Evolutionary conservation across 1,284 basidiomycete species (phyloP), one percentile per base, ranked within the genome.

Genomic region (Cryptococcus sp.): DNA sequence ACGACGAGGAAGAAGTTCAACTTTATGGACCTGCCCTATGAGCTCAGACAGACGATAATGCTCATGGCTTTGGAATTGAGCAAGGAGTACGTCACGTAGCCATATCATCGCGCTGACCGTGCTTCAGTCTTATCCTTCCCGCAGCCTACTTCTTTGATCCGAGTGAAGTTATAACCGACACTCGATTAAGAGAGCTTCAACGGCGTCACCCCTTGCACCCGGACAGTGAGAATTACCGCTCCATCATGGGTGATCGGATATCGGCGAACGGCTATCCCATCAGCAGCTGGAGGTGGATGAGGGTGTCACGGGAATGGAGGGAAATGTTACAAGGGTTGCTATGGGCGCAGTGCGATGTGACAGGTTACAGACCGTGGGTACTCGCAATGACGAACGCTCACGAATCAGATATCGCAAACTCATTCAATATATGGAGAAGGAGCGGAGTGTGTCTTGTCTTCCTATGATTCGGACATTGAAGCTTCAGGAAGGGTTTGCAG

Each of bases 201-300:
- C 29, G 46, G 7, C 54, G 61, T 29, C 53, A 64, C 34, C 66
- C 69, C 1, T 58, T 70, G 17, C 51, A 68, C 52, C 66, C 65
- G 2, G 38, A 55, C 0, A 65, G 56, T 25, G 62, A 67, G 20
- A 52, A 67, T 53, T 73, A 71, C 48, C 57, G 61, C 3, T 66
- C 63, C 6, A 64, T 69, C 55, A 60, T 63, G 5, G 67, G 69
- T 15, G 70, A 73, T 50, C 23, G 54, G 16, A 40, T 57, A 7
- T 61, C 57, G 6, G 65, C 69, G 13, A 73, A 73, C 38, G 69
- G 67, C 4, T 71, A 67, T 45, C 70, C 70, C 15, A 53, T 69
- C 16, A 65, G 62, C 17, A 57, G 57, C 34, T 73, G 70, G 70
- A 40, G 62, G n/a, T 73, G 70, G 70, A 44, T 56, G 13, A 46